Conservation (phyloP, 768 basidiomycete genomes). For the Filobasidium floriforme region DNA sequence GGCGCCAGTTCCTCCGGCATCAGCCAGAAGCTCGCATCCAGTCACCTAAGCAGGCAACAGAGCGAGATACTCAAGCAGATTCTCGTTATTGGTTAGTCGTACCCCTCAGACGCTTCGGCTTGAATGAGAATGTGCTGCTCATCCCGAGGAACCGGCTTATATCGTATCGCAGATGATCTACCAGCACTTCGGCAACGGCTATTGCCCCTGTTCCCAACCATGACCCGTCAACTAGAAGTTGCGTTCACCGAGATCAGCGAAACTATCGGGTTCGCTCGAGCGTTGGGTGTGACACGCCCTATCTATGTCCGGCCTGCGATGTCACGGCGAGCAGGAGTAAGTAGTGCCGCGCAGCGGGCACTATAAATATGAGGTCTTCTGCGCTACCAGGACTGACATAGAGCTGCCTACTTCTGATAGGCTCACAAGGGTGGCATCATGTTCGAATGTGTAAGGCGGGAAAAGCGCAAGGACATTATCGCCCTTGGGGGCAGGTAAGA, state of each 20-base stretch:
- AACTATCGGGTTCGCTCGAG: constrained; percentile 30
- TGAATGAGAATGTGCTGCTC: too few relatives aligned
- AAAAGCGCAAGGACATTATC: constrained; percentile 36
- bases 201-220: constrained; percentile 26
- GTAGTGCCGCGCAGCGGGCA: neutral
- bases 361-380: neutral
- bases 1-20: neutral
- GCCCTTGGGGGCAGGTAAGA: constrained; percentile 39
- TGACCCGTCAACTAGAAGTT: constrained; percentile 21
- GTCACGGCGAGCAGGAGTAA: constrained; percentile 33
- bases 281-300: constrained; percentile 28
- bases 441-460: constrained; percentile 40
- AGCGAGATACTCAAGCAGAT: constrained; percentile 41
- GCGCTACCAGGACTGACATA: neutral
- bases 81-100: constrained; percentile 31
- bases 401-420: constrained; percentile 17
- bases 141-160: too few relatives aligned
- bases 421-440: constrained; percentile 41
- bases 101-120: too few relatives aligned
- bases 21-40: neutral
- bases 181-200: constrained; percentile 25
- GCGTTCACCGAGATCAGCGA: constrained; percentile 33
- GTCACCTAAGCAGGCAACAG: constrained; percentile 9
- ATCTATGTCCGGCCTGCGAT: constrained; percentile 38
- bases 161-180: constrained; percentile 27